These are phyloP conservation scores for Trichosporon ovoides DNA, from an alignment of 1,284 basidiomycete genomes.

Conservation along the genomic window DNA sequence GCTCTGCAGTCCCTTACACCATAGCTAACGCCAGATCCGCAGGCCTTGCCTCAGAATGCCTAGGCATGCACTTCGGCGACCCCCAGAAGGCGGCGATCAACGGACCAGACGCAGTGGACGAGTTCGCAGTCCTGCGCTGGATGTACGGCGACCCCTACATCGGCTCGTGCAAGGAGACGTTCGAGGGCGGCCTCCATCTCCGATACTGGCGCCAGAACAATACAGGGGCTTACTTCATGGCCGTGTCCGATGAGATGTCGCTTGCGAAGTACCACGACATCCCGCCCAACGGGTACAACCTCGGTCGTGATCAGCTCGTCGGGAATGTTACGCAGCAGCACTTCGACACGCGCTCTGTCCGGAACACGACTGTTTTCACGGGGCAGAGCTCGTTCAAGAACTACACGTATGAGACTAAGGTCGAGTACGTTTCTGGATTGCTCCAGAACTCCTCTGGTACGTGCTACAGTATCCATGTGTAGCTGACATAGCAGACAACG, in stretches of 20 bases:
- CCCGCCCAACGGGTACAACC: constrained; percentile 59
- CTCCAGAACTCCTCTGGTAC: constrained; percentile 59
- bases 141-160: constrained; percentile 69
- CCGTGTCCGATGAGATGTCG: constrained; percentile 67
- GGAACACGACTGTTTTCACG: constrained; percentile 52
- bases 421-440: constrained; percentile 63
- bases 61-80: constrained; percentile 85
- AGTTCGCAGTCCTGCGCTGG: constrained; percentile 72
- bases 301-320: constrained; percentile 68
- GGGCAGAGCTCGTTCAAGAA: constrained; percentile 33
- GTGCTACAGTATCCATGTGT: not conserved
- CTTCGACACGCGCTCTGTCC: constrained; percentile 57
- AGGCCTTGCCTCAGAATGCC: constrained; percentile 60
- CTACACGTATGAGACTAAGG: constrained; percentile 67
- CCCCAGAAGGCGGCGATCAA: not conserved
- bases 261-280: constrained; percentile 59
- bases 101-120: constrained; percentile 66
- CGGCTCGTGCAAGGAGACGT: constrained; percentile 76
- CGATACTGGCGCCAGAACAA: constrained; percentile 84
- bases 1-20: no score
- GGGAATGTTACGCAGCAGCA: constrained; percentile 58
- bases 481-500: constrained; percentile 49
- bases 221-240: constrained; percentile 70
- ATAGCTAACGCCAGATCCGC: constrained; percentile 25
- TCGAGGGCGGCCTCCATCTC: constrained; percentile 83